These are phyloP conservation scores for Phytophthora aleatoria DNA, from an alignment of 352 stramenopile species.

Conservation along the genomic window DNA sequence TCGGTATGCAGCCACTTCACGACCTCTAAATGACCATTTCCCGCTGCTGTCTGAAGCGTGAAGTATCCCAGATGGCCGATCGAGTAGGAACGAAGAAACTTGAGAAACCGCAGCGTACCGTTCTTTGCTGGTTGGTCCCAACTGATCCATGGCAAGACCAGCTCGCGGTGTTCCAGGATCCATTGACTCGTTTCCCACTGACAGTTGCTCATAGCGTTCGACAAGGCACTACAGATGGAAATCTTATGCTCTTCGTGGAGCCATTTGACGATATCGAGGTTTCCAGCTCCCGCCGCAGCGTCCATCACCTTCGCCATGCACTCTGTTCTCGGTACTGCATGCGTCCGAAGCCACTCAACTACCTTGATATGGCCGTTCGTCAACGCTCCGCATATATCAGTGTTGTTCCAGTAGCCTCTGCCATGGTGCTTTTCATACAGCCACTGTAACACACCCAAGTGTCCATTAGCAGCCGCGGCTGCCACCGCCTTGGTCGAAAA, in stretches of 20 bases:
- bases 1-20: constrained; percentile 30
- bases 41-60: constrained; percentile 21
- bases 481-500: constrained; percentile 30
- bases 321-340: constrained; percentile 14
- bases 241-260: constrained; percentile 19
- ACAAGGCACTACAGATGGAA: too few species aligned
- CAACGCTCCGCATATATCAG: constrained; percentile 27
- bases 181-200: constrained; percentile 26
- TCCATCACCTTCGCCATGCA: constrained; percentile 28
- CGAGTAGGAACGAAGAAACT: constrained; percentile 20
- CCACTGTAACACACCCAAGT: constrained; percentile 32
- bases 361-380: too few species aligned
- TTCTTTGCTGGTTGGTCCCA: constrained; percentile 28
- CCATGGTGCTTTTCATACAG: constrained; percentile 19
- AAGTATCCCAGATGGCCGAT: constrained; percentile 21
- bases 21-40: constrained; percentile 25
- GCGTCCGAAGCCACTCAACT: constrained; percentile 19
- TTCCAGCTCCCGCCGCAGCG: constrained; percentile 15
- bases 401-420: constrained; percentile 30
- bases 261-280: constrained; percentile 26
- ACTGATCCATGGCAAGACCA: constrained; percentile 26
- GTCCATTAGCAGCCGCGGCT: constrained; percentile 19
- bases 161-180: constrained; percentile 26
- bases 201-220: constrained; percentile 16
- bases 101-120: constrained; percentile 23